Conservation (phyloP, 208 protist species). For the Crithidia thermophila region DNA sequence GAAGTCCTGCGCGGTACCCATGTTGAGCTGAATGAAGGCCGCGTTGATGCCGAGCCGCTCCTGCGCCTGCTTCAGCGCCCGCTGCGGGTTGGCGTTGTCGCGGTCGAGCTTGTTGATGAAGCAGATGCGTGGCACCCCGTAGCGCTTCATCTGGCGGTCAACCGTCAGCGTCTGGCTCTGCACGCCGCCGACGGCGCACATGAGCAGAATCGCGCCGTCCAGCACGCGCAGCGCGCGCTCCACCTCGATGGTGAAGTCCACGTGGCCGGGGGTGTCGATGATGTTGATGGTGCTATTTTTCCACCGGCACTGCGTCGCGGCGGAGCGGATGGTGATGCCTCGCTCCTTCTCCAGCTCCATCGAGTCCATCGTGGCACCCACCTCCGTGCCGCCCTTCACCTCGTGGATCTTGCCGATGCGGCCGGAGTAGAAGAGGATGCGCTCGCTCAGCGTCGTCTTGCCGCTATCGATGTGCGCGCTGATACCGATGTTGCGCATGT, state of each 20-base stretch:
- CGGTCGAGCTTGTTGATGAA: constrained; percentile 99
- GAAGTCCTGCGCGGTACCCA: constrained; percentile 96
- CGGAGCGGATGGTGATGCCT: constrained; percentile 99
- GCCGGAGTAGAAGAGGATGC: constrained; percentile 98
- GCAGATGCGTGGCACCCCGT: constrained; percentile 97
- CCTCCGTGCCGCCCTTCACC: constrained; percentile 97
- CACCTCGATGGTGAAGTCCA: constrained; percentile 99
- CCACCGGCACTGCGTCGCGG: constrained; percentile 98
- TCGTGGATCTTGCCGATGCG: constrained; percentile 98
- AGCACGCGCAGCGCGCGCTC: constrained; percentile 98
- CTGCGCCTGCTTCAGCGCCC: constrained; percentile 79
- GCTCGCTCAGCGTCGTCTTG: constrained; percentile 99
- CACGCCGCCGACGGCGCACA: constrained; percentile 96
- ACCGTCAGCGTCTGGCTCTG: constrained; percentile 99
- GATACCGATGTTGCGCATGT: constrained; percentile 97
- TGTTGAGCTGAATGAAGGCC: constrained; percentile 97
- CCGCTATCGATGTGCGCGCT: constrained; percentile 99
- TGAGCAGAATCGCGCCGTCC: constrained; percentile 98
- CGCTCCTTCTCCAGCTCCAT: constrained; percentile 99
- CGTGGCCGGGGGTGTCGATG: constrained; percentile 99
- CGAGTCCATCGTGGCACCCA: constrained; percentile 99
- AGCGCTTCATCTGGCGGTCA: constrained; percentile 99
- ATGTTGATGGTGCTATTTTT: constrained; percentile 97
- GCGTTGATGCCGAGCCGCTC: constrained; percentile 97
- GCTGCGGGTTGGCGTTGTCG: constrained; percentile 90